Evolutionary conservation across 1,284 basidiomycete genomes (phyloP).

Genomic region (Amylostereum areolatum): DNA sequence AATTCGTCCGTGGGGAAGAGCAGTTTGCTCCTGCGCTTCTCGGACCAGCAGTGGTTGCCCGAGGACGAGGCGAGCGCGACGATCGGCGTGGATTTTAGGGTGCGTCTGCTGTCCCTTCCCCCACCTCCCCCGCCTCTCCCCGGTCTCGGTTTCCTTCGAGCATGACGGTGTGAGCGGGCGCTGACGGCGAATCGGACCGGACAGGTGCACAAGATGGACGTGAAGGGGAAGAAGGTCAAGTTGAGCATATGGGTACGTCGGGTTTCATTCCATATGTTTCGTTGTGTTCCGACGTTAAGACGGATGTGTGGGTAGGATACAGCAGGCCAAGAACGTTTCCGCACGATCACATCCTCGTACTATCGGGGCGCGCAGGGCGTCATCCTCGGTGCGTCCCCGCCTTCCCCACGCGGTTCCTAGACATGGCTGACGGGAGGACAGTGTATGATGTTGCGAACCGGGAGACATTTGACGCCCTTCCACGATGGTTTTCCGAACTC

Average conservation of each 20-base stretch:
- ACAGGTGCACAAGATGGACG: conserved; percentile 79
- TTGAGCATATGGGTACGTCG: conserved; percentile 72
- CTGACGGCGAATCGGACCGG: not conserved
- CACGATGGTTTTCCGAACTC: conserved; percentile 91
- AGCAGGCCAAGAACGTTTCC: conserved; percentile 86
- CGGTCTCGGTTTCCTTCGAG: not conserved
- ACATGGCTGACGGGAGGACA: conserved; percentile 19
- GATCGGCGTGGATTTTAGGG: conserved; percentile 84
- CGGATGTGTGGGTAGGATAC: conserved; percentile 57
- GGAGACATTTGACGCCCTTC: conserved; percentile 88
- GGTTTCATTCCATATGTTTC: conserved; percentile 1
- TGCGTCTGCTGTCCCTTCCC: conserved; percentile 28
- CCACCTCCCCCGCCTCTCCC: too few relatives aligned
- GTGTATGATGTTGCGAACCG: conserved; percentile 94
- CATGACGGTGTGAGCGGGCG: conserved; percentile 17
- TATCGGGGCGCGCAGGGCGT: conserved; percentile 94
- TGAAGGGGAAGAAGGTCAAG: conserved; percentile 75
- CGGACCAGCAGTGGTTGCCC: conserved; percentile 92
- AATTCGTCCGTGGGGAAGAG: conserved; percentile 93
- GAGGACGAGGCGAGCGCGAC: conserved; percentile 94
- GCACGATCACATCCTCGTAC: conserved; percentile 88
- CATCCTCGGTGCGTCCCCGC: conserved; percentile 62
- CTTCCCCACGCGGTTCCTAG: not conserved
- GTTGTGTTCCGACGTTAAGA: conserved; percentile 2
- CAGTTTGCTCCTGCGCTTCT: conserved; percentile 88